phyloP scores from a whole-genome alignment of 345 rosid genomes.

The Hirschfeldia incana region DNA sequence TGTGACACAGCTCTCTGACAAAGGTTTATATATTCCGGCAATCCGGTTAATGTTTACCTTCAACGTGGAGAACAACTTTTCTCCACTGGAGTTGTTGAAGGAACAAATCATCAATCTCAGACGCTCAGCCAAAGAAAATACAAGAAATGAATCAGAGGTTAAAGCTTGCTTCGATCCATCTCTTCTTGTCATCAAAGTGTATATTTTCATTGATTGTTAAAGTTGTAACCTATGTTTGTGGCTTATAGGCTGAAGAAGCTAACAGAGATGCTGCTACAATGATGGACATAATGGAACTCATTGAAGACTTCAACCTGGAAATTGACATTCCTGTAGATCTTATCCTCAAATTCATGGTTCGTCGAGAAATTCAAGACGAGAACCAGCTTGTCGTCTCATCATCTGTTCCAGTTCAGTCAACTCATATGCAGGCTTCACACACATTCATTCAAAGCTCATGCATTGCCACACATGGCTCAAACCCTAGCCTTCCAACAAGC shows the following conservation, averaged over 20 bases:
- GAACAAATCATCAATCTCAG: slow-evolving; percentile 19
- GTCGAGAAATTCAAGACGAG: neutral
- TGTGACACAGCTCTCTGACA: neutral
- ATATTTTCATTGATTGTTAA: neutral
- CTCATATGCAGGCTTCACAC: slow-evolving; percentile 10
- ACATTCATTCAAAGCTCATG: slow-evolving; percentile 11
- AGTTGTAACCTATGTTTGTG: slow-evolving; percentile 5
- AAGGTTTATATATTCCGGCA: neutral
- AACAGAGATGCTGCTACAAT: slow-evolving; percentile 28
- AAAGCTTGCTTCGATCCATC: neutral
- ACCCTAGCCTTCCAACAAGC: slow-evolving; percentile 8
- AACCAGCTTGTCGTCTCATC: neutral
- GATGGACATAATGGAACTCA: slow-evolving; percentile 27
- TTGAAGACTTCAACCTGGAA: slow-evolving; percentile 32
- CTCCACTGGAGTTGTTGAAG: slow-evolving; percentile 15
- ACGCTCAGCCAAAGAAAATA: slow-evolving; percentile 14
- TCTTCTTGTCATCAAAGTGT: neutral
- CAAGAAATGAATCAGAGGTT: slow-evolving; percentile 23
- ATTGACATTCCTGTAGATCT: slow-evolving; percentile 32
- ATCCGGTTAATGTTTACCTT: slow-evolving; percentile 17
- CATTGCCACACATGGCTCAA: slow-evolving; percentile 1
- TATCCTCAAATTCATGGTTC: slow-evolving; percentile 30
- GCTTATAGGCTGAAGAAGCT: slow-evolving; percentile 23
- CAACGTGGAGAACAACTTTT: slow-evolving; percentile 7
- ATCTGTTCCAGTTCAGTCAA: slow-evolving; percentile 12